Conservation (phyloP, 2,329 filamentous ascomycete species). For the Botrytis squamosa region DNA sequence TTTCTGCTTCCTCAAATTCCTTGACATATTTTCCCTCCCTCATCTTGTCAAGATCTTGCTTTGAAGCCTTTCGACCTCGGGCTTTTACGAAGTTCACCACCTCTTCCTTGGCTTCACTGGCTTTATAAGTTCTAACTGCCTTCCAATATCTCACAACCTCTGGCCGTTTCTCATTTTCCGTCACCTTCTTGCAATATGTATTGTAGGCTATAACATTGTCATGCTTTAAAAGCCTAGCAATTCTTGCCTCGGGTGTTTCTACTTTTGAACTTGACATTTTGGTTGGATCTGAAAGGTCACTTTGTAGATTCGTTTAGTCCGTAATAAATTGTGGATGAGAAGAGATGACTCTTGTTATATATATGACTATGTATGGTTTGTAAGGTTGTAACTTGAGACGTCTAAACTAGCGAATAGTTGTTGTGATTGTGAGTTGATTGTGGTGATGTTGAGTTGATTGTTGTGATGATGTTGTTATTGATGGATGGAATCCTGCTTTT, state of each 20-base stretch:
- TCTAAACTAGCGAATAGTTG: not conserved
- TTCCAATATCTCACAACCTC: not conserved
- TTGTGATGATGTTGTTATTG: not conserved
- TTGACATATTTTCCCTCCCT: not conserved
- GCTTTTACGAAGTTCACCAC: not conserved
- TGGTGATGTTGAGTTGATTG: not conserved
- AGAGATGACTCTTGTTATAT: not conserved
- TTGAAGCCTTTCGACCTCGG: not conserved
- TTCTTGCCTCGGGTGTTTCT: accelerated
- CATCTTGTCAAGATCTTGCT: not conserved
- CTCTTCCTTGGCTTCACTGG: too few species aligned
- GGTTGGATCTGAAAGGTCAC: not conserved
- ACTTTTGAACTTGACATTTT: not conserved
- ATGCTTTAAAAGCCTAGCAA: not conserved
- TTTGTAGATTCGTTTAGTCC: not conserved
- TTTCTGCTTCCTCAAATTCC: not conserved
- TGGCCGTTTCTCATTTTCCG: accelerated
- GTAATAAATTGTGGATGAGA: not conserved
- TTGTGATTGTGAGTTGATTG: not conserved
- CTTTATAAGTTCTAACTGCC: accelerated
- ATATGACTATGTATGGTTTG: not conserved
- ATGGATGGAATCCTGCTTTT: not conserved
- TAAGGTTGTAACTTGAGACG: not conserved
- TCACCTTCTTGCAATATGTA: accelerated
- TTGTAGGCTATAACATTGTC: not conserved